Conservation (phyloP, 1,284 basidiomycete species). For the Ustilago cynodontis region DNA sequence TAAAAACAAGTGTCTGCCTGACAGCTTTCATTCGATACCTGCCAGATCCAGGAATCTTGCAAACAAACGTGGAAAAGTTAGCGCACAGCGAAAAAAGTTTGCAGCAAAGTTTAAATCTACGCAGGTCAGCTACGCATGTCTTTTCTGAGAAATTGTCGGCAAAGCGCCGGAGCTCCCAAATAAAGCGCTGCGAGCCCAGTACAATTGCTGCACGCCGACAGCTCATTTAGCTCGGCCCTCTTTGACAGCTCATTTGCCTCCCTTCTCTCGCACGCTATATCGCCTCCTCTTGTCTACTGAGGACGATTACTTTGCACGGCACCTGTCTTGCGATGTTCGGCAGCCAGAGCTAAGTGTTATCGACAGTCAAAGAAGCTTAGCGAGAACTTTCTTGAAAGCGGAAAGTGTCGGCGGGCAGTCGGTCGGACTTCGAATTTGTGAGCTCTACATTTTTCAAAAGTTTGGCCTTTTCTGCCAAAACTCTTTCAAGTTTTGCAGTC, state of each 20-base stretch:
- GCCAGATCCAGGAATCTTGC: too few relatives aligned
- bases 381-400: conserved; percentile 2
- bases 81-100: too few relatives aligned
- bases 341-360: neutral
- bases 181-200: neutral
- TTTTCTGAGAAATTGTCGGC: neutral
- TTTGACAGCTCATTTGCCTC: neutral
- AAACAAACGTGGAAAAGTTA: too few relatives aligned
- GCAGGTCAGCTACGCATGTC: too few relatives aligned
- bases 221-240: conserved; percentile 3
- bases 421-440: conserved; percentile 18
- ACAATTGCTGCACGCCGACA: conserved; percentile 9
- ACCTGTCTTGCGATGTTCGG: neutral
- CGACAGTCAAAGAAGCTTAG: neutral
- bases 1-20: too few relatives aligned
- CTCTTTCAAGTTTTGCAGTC: neutral
- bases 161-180: conserved; percentile 2
- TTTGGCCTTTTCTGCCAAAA: neutral
- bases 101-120: too few relatives aligned
- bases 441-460: conserved; percentile 17
- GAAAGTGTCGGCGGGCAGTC: neutral
- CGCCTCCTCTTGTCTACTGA: too few relatives aligned
- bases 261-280: neutral
- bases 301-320: too few relatives aligned
- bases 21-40: neutral